phyloP scores from a whole-genome alignment of 1,284 basidiomycete genomes.

The Vanrija pseudolonga region DNA sequence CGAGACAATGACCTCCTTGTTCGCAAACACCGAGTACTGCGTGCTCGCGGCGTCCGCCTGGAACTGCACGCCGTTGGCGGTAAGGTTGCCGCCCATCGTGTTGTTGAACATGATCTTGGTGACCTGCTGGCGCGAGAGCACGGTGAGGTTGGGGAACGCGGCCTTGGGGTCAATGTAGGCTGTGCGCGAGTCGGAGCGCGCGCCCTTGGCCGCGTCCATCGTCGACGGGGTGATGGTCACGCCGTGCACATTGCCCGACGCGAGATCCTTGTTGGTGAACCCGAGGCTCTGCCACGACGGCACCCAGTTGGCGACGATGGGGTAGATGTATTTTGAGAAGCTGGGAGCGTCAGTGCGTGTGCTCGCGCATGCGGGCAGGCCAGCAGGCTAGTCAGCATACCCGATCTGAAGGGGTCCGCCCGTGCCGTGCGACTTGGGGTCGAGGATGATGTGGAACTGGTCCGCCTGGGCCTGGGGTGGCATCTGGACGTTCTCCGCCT shows the following conservation, averaged over 20 bases:
- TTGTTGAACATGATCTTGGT: slow-evolving; percentile 62
- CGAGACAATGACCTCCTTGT: slow-evolving; percentile 17
- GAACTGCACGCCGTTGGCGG: slow-evolving; percentile 61
- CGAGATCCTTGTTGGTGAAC: slow-evolving; percentile 52
- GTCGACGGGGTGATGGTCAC: slow-evolving; percentile 58
- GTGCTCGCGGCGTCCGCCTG: slow-evolving; percentile 44
- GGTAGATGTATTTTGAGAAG: slow-evolving; percentile 50
- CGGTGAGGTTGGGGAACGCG: slow-evolving; percentile 60
- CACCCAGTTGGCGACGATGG: slow-evolving; percentile 57
- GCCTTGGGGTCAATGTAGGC: slow-evolving; percentile 66
- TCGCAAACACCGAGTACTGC: slow-evolving; percentile 2
- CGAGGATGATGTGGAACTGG: slow-evolving; percentile 46
- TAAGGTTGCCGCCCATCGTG: slow-evolving; percentile 51
- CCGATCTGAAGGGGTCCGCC: slow-evolving; percentile 53
- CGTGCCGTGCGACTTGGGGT: slow-evolving; percentile 51
- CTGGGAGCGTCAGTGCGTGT: too few relatives aligned
- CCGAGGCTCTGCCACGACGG: slow-evolving; percentile 51
- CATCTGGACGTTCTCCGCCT: slow-evolving; percentile 50
- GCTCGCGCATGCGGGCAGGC: too few relatives aligned
- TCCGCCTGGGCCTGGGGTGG: slow-evolving; percentile 39
- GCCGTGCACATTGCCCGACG: slow-evolving; percentile 34
- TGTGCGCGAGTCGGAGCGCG: slow-evolving; percentile 63
- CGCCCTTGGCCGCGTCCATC: slow-evolving; percentile 63
- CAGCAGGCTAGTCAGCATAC: slow-evolving; percentile 15
- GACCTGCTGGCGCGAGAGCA: slow-evolving; percentile 58